phyloP scores from a whole-genome alignment of 2,329 filamentous ascomycete species.

The Pseudogymnoascus pannorum region DNA sequence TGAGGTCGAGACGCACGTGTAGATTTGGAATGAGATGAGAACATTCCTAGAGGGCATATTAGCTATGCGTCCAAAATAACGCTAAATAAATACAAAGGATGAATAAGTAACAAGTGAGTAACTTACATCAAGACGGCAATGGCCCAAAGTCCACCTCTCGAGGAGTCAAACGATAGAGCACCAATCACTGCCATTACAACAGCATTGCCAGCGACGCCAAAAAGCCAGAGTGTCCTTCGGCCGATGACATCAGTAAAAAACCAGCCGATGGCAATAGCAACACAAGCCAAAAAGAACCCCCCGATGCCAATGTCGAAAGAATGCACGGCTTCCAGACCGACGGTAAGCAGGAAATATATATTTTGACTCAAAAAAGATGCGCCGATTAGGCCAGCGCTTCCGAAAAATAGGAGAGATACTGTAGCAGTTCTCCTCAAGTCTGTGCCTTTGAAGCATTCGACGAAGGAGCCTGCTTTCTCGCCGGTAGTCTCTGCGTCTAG shows the following conservation, averaged over 20 bases:
- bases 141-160: constrained; percentile 15
- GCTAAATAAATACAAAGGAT: neutral
- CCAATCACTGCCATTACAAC: constrained; percentile 17
- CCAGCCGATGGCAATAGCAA: constrained; percentile 18
- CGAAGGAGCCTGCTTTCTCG: constrained; percentile 19
- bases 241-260: constrained; percentile 27
- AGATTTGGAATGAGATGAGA: constrained; percentile 20
- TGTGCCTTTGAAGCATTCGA: constrained; percentile 29
- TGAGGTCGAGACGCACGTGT: constrained; percentile 14
- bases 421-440: constrained; percentile 33
- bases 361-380: constrained; percentile 17
- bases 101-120: neutral
- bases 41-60: constrained; percentile 14
- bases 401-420: constrained; percentile 29
- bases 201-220: constrained; percentile 16
- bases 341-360: constrained; percentile 21
- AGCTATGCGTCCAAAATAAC: neutral
- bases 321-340: constrained; percentile 16
- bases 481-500: neutral
- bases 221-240: constrained; percentile 29
- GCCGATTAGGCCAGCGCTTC: constrained; percentile 18
- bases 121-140: constrained; percentile 17
- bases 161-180: constrained; percentile 14
- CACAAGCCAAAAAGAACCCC: constrained; percentile 17
- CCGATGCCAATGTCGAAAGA: constrained; percentile 19